Conservation (phyloP, 495 filamentous ascomycete genomes). For the Parachaetomium inaequale region DNA sequence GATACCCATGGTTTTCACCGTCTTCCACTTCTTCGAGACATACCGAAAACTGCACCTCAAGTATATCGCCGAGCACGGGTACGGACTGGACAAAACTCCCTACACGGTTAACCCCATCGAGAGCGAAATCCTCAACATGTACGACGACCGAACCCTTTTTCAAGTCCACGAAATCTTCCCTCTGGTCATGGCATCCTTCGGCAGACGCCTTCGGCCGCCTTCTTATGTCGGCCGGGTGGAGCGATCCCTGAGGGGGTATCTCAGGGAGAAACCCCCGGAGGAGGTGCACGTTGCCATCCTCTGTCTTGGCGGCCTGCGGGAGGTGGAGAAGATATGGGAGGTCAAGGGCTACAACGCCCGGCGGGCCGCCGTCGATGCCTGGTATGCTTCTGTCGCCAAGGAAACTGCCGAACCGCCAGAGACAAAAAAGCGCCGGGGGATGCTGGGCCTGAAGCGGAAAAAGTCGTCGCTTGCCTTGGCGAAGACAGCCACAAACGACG, state of each 20-base stretch:
- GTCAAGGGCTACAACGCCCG: slow-evolving; percentile 56
- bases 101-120: slow-evolving; percentile 54
- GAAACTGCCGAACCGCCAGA: slow-evolving; percentile 39
- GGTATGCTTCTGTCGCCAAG: slow-evolving; percentile 47
- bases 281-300: slow-evolving; percentile 54
- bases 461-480: slow-evolving; percentile 39
- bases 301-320: slow-evolving; percentile 52
- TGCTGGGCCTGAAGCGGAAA: slow-evolving; percentile 49
- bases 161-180: slow-evolving; percentile 55
- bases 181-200: slow-evolving; percentile 54
- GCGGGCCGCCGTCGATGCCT: slow-evolving; percentile 49
- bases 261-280: slow-evolving; percentile 52
- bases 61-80: slow-evolving; percentile 45
- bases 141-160: slow-evolving; percentile 53
- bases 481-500: slow-evolving; percentile 20
- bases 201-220: slow-evolving; percentile 51
- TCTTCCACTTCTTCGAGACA: slow-evolving; percentile 59
- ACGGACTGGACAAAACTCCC: slow-evolving; percentile 37
- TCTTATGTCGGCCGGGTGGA: slow-evolving; percentile 55
- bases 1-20: slow-evolving; percentile 52
- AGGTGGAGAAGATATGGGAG: slow-evolving; percentile 56
- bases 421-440: slow-evolving; percentile 44
- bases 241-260: slow-evolving; percentile 53
- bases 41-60: slow-evolving; percentile 53
- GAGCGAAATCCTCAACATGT: slow-evolving; percentile 52